Evolutionary conservation across 768 basidiomycete genomes (phyloP), one percentile per base, ranked within the genome.

Genomic region (Coprinopsis cinerea): DNA sequence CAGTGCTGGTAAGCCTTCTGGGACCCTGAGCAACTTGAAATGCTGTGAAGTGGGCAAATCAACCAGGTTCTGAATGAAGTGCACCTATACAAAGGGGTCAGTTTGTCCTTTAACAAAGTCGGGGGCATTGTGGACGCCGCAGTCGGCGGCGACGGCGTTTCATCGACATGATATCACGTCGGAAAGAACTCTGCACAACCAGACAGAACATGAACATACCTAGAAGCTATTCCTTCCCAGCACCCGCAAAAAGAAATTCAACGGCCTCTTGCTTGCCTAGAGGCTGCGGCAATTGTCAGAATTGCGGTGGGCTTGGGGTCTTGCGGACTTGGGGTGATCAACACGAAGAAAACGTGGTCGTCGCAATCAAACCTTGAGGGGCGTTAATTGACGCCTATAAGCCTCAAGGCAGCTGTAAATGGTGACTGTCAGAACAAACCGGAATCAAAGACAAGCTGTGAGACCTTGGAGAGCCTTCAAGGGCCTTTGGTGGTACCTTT

Each of bases 391-490:
- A 50, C 27, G 28, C 40, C n/a, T 34, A 27, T 13, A 20, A 25
- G 50, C 43, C 50, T 45, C 44, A 30, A 51, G 44, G 50, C 43
- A 26, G 28, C 50, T 44, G 50, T 36, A 51, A 51, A 27, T 51
- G 50, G 50, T 24, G 20, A 46, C 26, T 30, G 50, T 51, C 28
- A 51, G 50, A 51, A 45, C 44, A 51, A 50, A 50, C 23, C 44
- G 34, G 35, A 18, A 15, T 39, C 26, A 30, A 44, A 25, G 28
- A 17, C 39, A 24, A 14, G 20, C 13, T 50, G 30, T 50, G 49
- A 50, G 42, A 50, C 49, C 30, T 23, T 43, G 9, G 7, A 7
- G 18, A 7, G 13, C 13, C 7, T 7, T 17, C 11, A 20, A 13
- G 25, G 24, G 9, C 22, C 22, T 4, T 10, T 23, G 9, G 9